phyloP scores from a whole-genome alignment of 2,329 filamentous ascomycete species.

The Fusarium aywerte region DNA sequence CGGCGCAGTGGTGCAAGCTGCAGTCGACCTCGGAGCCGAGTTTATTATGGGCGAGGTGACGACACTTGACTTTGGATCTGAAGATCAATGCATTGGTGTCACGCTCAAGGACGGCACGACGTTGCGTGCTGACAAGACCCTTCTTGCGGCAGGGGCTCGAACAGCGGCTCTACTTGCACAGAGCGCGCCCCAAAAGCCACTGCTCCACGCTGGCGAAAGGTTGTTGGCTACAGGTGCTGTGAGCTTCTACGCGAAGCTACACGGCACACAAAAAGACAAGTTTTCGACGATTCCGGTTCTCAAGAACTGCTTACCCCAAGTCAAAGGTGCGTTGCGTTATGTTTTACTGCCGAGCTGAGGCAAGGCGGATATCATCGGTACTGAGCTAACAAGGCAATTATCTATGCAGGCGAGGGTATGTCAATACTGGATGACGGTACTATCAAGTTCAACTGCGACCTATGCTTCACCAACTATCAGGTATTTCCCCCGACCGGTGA shows the following conservation, averaged over 20 bases:
- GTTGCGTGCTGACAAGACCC: conserved; percentile 62
- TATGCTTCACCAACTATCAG: conserved; percentile 66
- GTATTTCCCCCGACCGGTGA: conserved; percentile 59
- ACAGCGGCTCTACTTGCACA: conserved; percentile 65
- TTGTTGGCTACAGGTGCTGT: conserved; percentile 67
- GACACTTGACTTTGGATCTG: conserved; percentile 58
- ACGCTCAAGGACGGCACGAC: conserved; percentile 57
- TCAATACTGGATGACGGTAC: conserved; percentile 59
- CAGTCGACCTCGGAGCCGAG: conserved; percentile 64
- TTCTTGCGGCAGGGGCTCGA: conserved; percentile 67
- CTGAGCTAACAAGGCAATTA: conserved; percentile 6
- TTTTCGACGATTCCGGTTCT: conserved; percentile 65
- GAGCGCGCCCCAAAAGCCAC: conserved; percentile 59
- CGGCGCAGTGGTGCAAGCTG: conserved; percentile 63
- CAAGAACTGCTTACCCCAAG: conserved; percentile 55
- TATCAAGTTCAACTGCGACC: conserved; percentile 71
- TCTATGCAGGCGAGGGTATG: conserved; percentile 55
- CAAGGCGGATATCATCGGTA: conserved; percentile 23
- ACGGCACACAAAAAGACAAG: conserved; percentile 58
- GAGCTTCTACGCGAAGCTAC: conserved; percentile 55
- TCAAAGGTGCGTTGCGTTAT: conserved; percentile 53
- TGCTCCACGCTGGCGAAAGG: conserved; percentile 63
- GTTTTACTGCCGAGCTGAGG: neutral
- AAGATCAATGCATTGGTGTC: conserved; percentile 62
- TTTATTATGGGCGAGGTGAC: conserved; percentile 64